Evolutionary conservation across 1,139 yeast species (phyloP), one percentile per base, ranked within the genome.

Genomic region (Blastobotrys capitulatus): DNA sequence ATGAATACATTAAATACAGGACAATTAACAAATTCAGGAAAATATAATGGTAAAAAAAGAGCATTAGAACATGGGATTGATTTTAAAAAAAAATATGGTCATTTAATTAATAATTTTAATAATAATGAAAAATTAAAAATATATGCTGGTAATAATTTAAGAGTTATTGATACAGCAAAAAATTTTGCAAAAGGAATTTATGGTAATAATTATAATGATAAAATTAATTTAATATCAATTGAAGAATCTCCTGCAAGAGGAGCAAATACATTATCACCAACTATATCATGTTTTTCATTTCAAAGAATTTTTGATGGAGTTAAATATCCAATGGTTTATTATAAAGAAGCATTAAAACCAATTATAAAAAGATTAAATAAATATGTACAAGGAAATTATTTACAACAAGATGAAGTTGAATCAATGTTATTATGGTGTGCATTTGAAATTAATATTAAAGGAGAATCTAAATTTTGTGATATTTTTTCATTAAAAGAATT

Each of bases 401-500:
- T 45, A 6, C 18, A 42, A 48, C 18, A 25, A 15, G 25, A 19
- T 26, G 54, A 52, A 15, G 40, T 52, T 20, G 42, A 38, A 32
- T 41, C 48, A 44, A 57, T 78, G 54, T 66, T 74, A 55, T 63
- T 66, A 44, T 65, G 76, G 65, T 79, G 83, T 64, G 80, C 79
- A 2, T 80, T 69, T 60, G 85, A 79, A 59, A 63, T 79, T 54
- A 75, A 75, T 56, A 76, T 71, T 15, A 65, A 65, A 34, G 83
- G 83, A 2, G 53, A 64, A 26, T 72, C 81, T 5, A 71, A 72
- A 12, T 72, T 79, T 52, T 77, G 84, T 61, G 68, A 71, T 37
- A 66, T 78, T n/a, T 75, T 80, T 66, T 74, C 78, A 47, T 67
- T 69, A 45, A 76, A 75, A 42, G 83, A 80, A 52, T 73, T 70